Evolutionary conservation across 2,329 filamentous ascomycete species (phyloP).

Genomic region (Exophiala sideris): DNA sequence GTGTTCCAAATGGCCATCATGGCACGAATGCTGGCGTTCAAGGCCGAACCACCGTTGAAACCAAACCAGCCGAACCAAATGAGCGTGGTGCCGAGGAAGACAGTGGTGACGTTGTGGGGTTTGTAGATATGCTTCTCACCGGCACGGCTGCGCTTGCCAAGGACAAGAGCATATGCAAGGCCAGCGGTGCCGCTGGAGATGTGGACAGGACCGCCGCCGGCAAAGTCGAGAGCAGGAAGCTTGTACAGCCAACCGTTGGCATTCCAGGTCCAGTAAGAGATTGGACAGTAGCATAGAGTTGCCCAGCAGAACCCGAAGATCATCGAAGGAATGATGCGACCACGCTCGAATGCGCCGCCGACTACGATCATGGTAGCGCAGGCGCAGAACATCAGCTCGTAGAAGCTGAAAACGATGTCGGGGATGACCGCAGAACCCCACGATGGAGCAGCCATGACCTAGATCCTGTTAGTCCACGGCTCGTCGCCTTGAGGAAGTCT

Average conservation of each 20-base stretch:
- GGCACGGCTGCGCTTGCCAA: conserved; percentile 64
- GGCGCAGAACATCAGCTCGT: conserved; percentile 61
- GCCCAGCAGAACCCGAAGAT: conserved; percentile 71
- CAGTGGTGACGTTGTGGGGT: conserved; percentile 70
- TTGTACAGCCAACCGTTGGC: conserved; percentile 67
- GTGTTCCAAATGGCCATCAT: conserved; percentile 85
- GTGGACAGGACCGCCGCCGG: conserved; percentile 72
- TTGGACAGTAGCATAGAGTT: conserved; percentile 65
- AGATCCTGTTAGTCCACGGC: neutral
- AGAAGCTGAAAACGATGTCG: conserved; percentile 65
- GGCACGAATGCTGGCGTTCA: conserved; percentile 76
- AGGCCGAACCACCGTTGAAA: conserved; percentile 86
- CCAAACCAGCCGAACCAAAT: conserved; percentile 69
- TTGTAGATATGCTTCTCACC: conserved; percentile 48
- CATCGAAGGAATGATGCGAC: conserved; percentile 62
- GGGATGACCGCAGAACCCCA: conserved; percentile 56
- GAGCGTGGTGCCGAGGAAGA: conserved; percentile 63
- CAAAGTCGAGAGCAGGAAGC: conserved; percentile 69
- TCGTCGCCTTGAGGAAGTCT: conserved; percentile 63
- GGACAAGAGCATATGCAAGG: conserved; percentile 69
- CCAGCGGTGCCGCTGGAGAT: conserved; percentile 69
- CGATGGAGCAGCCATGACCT: conserved; percentile 52
- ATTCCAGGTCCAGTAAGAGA: conserved; percentile 79
- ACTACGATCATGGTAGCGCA: conserved; percentile 60
- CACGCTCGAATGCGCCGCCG: conserved; percentile 61